Base-by-base conservation (phyloP, 768 basidiomycete species). In the Calocybe cyanea region DNA sequence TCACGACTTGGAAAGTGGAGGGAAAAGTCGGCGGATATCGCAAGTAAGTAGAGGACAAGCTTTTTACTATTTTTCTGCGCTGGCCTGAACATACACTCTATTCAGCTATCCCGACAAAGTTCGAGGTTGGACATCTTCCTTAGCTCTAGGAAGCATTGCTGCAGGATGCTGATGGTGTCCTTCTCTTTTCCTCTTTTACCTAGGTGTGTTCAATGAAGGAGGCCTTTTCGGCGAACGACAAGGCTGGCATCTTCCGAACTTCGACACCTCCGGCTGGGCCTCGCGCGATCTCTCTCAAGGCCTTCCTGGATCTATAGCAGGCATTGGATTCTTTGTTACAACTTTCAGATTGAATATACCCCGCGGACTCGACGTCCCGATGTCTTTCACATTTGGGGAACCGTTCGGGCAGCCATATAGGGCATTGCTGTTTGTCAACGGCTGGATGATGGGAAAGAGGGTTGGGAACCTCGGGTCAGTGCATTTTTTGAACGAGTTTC, bases 391-490 rank as follows among this genome's bases (percentile, higher is more conserved):
- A 0, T 91, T 90, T 57, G 75, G 81, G 38, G 73, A 81, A 38
- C 62, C 72, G 1, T 57, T 69, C 5, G 72, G 72, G 3, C 81
- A 85, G 55, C 74, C 85, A 18, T 91, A 89, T 56, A 76, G 88
- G 13, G 81, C 83, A 2, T 70, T 80, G 35, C 53, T 92, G 33
- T 91, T 87, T 48, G 83, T 92, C 15, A 91, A 92, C 54, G 90
- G 89, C 10, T 92, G 90, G 90, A 84, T 85, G 78, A 87, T 87
- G 78, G 90, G 89, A 7, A 91, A 90, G 65, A 62, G 81, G 15
- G 73, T 85, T n/a, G 80, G 66, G 11, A 83, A 86, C 55, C 73
- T 86, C 1, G 84, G 85, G 86, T 80, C 50, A 47, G 74, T 60
- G 24, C n/a, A n/a, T n/a, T n/a, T n/a, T n/a, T n/a, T n/a, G n/a